phyloP scores from a whole-genome alignment of 306 rosid species.

The Pyrus communis region DNA sequence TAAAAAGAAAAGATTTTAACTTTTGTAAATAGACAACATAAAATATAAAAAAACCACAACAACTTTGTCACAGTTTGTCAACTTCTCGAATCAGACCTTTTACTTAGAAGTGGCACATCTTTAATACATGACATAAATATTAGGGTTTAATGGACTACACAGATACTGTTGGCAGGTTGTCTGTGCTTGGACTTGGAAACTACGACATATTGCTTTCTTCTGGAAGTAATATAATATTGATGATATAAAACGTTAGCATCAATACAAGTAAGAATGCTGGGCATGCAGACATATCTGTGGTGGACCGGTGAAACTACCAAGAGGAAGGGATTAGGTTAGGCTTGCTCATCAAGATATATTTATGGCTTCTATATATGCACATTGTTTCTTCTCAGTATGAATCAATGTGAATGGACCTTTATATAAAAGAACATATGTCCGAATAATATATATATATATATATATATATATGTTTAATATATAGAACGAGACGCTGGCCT shows the following conservation, averaged over 20 bases:
- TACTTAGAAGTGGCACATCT: not conserved
- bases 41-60: not conserved
- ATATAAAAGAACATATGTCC: too few relatives aligned
- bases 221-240: not conserved
- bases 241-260: not conserved
- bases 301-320: not conserved
- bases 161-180: not conserved
- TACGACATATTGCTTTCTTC: not conserved
- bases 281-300: not conserved
- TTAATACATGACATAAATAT: not conserved
- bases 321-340: not conserved
- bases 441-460: too few relatives aligned
- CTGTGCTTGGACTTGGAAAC: not conserved
- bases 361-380: too few relatives aligned
- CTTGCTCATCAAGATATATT: too few relatives aligned
- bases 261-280: not conserved
- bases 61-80: not conserved
- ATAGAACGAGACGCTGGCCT: too few relatives aligned
- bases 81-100: not conserved
- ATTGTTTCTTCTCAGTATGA: too few relatives aligned
- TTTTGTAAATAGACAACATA: not conserved
- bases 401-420: too few relatives aligned
- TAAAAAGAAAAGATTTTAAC: not conserved
- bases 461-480: too few relatives aligned
- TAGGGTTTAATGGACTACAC: not conserved